Conservation (phyloP, 176 grass and related monocot species). For the Eragrostis curvula region DNA sequence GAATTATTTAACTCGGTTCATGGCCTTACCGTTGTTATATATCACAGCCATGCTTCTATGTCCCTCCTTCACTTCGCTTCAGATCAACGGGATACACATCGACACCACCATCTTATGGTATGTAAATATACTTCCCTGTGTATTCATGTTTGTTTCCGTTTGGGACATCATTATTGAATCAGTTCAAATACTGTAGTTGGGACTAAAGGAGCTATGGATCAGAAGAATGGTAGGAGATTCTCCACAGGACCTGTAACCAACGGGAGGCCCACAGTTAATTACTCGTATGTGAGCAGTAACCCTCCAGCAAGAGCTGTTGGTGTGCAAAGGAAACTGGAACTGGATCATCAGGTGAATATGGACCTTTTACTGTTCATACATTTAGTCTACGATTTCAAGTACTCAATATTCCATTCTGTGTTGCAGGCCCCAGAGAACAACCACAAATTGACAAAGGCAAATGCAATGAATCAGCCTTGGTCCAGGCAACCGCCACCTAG, state of each 20-base stretch:
- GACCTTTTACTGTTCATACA: not conserved
- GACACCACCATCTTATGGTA: conserved; percentile 87
- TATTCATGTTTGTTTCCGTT: not conserved
- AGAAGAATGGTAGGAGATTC: conserved; percentile 58
- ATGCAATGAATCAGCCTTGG: conserved; percentile 58
- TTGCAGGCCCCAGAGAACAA: conserved; percentile 46
- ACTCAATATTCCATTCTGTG: conserved; percentile 19
- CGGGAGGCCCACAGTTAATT: conserved; percentile 59
- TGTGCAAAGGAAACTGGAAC: conserved; percentile 85
- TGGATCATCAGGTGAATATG: conserved; percentile 59
- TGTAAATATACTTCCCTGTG: conserved; percentile 1
- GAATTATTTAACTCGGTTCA: not conserved
- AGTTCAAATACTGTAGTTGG: conserved; percentile 50
- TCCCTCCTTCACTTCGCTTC: conserved; percentile 80
- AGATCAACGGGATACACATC: conserved; percentile 54
- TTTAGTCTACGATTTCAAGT: conserved; percentile 21
- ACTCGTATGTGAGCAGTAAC: conserved; percentile 47
- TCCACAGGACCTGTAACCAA: conserved; percentile 55
- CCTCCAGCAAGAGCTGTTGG: conserved; percentile 59
- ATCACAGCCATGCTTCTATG: conserved; percentile 85
- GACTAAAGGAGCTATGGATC: conserved; percentile 69
- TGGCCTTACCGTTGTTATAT: conserved; percentile 18
- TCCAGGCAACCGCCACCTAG: conserved; percentile 44
- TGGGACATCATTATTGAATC: not conserved
- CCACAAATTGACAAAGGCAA: conserved; percentile 53